phyloP scores from a whole-genome alignment of 345 rosid species.

The Luvunga scandens region DNA sequence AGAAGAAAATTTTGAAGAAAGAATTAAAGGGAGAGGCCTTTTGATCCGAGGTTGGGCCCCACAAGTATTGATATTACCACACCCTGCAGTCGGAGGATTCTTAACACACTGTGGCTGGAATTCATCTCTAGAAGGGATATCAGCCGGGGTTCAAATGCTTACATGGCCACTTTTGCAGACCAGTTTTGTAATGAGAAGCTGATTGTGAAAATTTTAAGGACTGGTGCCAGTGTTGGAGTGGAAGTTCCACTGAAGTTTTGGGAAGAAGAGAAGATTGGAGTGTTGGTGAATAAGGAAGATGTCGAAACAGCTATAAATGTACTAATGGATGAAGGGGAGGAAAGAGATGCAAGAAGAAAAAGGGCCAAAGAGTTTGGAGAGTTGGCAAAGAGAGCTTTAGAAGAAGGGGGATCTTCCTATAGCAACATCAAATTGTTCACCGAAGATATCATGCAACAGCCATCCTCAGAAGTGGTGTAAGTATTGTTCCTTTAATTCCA shows the following conservation, averaged over 20 bases:
- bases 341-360: background rate
- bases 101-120: constrained; percentile 28
- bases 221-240: background rate
- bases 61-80: constrained; percentile 27
- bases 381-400: background rate
- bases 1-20: background rate
- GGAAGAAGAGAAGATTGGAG: background rate
- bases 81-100: constrained; percentile 24
- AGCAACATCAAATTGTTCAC: background rate
- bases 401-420: background rate
- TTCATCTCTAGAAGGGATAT: constrained; percentile 19
- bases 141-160: constrained; percentile 13
- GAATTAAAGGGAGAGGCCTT: constrained; percentile 12
- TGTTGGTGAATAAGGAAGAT: background rate
- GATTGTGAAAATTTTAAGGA: background rate
- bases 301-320: background rate
- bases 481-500: background rate
- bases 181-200: constrained; percentile 27
- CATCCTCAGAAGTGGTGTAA: background rate
- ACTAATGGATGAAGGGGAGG: background rate
- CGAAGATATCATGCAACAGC: background rate
- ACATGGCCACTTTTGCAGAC: constrained; percentile 26
- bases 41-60: constrained; percentile 27
- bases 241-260: background rate
- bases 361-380: background rate